These are phyloP conservation scores for Pseudevernia furfuracea DNA, from an alignment of 495 filamentous ascomycete species.

Conservation along the genomic window DNA sequence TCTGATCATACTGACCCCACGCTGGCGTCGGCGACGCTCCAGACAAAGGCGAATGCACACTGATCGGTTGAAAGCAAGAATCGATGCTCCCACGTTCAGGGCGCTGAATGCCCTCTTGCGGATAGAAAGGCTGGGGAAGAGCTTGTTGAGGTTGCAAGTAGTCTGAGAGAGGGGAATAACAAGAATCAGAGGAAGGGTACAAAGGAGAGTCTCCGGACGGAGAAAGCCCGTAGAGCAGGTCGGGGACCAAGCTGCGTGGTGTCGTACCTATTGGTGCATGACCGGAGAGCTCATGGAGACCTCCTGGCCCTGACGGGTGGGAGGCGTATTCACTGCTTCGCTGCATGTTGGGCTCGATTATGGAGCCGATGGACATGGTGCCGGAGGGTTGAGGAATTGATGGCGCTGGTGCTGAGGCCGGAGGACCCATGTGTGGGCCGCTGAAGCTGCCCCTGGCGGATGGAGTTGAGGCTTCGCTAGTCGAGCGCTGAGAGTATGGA, in stretches of 20 bases:
- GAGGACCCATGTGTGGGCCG: conserved; percentile 16
- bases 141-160: conserved; percentile 23
- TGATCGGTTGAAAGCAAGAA: conserved; percentile 16
- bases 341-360: conserved; percentile 39
- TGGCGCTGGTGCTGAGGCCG: conserved; percentile 23
- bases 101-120: conserved; percentile 18
- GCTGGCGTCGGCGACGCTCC: conserved; percentile 15
- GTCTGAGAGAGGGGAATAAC: conserved; percentile 25
- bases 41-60: conserved; percentile 17
- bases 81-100: conserved; percentile 13
- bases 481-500: conserved; percentile 21
- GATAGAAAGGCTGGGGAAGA: conserved; percentile 17
- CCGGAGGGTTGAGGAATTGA: conserved; percentile 30
- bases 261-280: conserved; percentile 23
- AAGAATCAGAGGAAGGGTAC: conserved; percentile 28
- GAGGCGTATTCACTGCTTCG: conserved; percentile 16
- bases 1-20: conserved; percentile 18
- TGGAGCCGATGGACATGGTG: conserved; percentile 41
- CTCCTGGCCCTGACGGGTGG: conserved; percentile 14
- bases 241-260: conserved; percentile 22
- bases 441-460: conserved; percentile 19
- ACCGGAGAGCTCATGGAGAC: conserved; percentile 18
- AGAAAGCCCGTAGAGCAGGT: conserved; percentile 21
- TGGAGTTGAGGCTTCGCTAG: conserved; percentile 21
- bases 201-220: conserved; percentile 25